These are phyloP conservation scores for Xylaria sp. DNA, from an alignment of 2,329 filamentous ascomycete species.

Conservation along the genomic window DNA sequence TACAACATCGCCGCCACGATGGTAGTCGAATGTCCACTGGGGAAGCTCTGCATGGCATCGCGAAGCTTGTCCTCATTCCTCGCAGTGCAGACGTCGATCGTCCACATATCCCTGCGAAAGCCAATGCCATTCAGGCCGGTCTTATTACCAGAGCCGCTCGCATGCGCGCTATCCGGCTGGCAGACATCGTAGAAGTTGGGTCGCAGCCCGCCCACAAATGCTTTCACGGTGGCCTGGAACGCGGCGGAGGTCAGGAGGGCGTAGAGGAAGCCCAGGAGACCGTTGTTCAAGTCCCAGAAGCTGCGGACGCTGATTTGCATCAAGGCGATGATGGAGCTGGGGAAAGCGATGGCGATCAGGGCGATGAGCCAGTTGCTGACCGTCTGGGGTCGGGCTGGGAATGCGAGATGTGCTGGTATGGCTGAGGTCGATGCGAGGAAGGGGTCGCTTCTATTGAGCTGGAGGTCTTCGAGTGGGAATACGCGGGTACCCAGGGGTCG, in stretches of 20 bases:
- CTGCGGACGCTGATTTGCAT: constrained; percentile 53
- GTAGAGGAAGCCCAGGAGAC: constrained; percentile 56
- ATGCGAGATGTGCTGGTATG: constrained; percentile 10
- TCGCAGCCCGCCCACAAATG: constrained; percentile 58
- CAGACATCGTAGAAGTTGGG: constrained; percentile 62
- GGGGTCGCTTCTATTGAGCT: not conserved
- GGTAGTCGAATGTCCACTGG: constrained; percentile 61
- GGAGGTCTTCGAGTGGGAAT: constrained; percentile 13
- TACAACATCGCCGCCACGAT: constrained; percentile 60
- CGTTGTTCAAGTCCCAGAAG: constrained; percentile 58
- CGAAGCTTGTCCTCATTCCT: constrained; percentile 51
- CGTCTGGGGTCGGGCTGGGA: constrained; percentile 13
- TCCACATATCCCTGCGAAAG: constrained; percentile 58
- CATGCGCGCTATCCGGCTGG: constrained; percentile 48
- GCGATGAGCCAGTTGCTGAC: constrained; percentile 16
- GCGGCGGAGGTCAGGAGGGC: constrained; percentile 53
- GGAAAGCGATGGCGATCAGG: constrained; percentile 47
- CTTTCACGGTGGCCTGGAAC: constrained; percentile 64
- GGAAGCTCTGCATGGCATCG: constrained; percentile 59
- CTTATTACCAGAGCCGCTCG: constrained; percentile 15
- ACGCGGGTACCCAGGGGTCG: constrained; percentile 10
- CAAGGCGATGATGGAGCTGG: constrained; percentile 51
- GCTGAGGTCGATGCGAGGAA: not conserved
- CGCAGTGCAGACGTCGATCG: constrained; percentile 54
- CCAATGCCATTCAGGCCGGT: constrained; percentile 38